phyloP scores from a whole-genome alignment of 1,139 yeast species.

The Taphrina deformans region DNA sequence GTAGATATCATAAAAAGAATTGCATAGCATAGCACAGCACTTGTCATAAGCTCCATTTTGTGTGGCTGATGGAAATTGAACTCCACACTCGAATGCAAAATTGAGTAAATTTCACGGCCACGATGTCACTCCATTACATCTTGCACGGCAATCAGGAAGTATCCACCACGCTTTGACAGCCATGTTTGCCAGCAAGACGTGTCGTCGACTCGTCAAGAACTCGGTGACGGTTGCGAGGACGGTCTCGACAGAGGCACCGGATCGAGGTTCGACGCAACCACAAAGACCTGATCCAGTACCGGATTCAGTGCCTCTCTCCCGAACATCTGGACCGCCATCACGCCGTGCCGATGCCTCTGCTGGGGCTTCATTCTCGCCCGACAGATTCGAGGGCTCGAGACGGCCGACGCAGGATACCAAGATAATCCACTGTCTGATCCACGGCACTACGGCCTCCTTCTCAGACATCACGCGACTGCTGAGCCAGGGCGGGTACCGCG shows the following conservation, averaged over 20 bases:
- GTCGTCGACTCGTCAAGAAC: neutral
- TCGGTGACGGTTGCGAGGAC: neutral
- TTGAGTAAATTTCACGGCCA: neutral
- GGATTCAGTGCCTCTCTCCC: neutral
- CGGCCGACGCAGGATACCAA: too few relatives aligned
- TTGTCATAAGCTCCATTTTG: neutral
- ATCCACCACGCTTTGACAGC: too few relatives aligned
- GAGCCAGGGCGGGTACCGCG: neutral
- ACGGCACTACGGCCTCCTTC: neutral
- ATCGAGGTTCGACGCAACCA: neutral
- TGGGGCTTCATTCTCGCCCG: too few relatives aligned
- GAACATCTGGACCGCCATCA: too few relatives aligned
- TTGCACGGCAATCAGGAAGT: too few relatives aligned
- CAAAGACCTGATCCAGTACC: neutral
- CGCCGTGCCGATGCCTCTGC: too few relatives aligned
- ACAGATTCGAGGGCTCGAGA: too few relatives aligned
- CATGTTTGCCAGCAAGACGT: neutral
- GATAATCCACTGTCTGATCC: neutral
- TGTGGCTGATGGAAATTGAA: neutral
- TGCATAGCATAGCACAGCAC: neutral
- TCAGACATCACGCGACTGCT: constrained; percentile 1
- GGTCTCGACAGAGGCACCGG: too few relatives aligned
- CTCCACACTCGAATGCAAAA: neutral
- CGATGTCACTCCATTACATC: too few relatives aligned
- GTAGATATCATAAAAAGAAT: neutral